Conservation (phyloP, 1,284 basidiomycete species). For the Anthracocystis setariae region DNA sequence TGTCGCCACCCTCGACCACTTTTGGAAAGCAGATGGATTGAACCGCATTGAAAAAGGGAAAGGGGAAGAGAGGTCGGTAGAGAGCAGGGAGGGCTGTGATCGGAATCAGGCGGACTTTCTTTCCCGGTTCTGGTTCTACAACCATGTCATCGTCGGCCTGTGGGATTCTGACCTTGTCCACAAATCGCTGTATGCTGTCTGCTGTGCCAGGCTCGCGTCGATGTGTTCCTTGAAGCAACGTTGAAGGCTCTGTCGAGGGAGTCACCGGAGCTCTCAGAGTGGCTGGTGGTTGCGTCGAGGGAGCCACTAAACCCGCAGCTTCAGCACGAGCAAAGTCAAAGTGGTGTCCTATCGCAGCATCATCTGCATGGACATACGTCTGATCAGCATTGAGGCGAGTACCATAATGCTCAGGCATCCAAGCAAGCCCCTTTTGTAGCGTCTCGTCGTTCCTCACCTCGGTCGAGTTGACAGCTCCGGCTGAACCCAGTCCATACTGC, state of each 20-base stretch:
- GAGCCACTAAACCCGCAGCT: constrained; percentile 18
- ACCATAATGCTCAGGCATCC: neutral
- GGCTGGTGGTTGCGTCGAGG: neutral
- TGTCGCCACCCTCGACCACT: constrained; percentile 77
- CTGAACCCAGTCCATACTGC: constrained; percentile 3
- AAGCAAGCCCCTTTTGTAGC: neutral
- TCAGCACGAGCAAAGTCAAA: constrained; percentile 34
- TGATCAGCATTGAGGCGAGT: neutral
- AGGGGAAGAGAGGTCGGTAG: constrained; percentile 83
- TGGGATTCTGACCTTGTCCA: neutral
- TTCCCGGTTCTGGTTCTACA: constrained; percentile 27
- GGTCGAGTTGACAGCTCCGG: neutral
- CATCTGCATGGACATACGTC: neutral
- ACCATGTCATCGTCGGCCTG: neutral
- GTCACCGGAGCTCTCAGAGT: neutral
- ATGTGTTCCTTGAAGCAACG: too few relatives aligned
- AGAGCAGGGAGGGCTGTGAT: constrained; percentile 72
- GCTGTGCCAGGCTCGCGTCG: neutral
- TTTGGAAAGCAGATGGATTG: constrained; percentile 83
- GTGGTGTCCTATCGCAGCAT: constrained; percentile 10
- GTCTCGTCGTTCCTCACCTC: neutral
- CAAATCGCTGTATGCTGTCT: too few relatives aligned
- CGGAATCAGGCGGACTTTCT: constrained; percentile 15
- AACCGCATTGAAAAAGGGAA: constrained; percentile 87
- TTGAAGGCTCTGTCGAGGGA: neutral